phyloP scores from a whole-genome alignment of 139 green algal species.

The Closterium sp. region DNA sequence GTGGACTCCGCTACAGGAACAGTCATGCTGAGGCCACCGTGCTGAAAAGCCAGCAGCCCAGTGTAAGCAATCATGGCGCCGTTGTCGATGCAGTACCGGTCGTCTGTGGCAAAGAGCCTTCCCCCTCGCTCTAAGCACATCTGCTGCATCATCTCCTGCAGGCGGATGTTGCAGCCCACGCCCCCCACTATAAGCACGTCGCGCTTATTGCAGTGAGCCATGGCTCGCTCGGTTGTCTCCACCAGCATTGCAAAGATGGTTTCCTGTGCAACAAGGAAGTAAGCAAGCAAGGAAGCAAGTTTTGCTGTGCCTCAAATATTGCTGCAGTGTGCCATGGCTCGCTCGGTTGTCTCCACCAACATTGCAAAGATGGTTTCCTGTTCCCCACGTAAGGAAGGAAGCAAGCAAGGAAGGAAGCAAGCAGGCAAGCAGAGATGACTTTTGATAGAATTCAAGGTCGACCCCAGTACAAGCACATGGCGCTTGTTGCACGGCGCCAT shows the following conservation, averaged over 20 bases:
- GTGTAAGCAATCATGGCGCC: conserved; percentile 94
- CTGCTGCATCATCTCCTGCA: conserved; percentile 82
- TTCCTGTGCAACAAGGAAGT: not conserved
- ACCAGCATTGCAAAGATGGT: not conserved
- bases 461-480: conserved; percentile 85
- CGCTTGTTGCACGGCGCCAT: conserved; percentile 69
- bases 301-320: too few relatives aligned
- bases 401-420: too few relatives aligned
- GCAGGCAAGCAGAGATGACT: too few relatives aligned
- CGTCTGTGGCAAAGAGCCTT: conserved; percentile 68
- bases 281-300: not conserved
- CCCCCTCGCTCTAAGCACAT: conserved; percentile 56
- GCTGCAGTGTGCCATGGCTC: too few relatives aligned
- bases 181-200: conserved; percentile 66
- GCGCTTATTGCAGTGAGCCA: not conserved
- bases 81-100: conserved; percentile 91
- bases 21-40: conserved; percentile 37
- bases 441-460: too few relatives aligned
- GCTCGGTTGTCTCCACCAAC: too few relatives aligned
- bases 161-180: conserved; percentile 84
- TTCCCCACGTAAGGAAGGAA: too few relatives aligned
- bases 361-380: too few relatives aligned
- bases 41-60: conserved; percentile 71
- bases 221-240: not conserved
- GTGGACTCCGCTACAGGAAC: conserved; percentile 63